Base-by-base conservation (phyloP, 2,329 filamentous ascomycete genomes). In the Xylariaceae sp. region DNA sequence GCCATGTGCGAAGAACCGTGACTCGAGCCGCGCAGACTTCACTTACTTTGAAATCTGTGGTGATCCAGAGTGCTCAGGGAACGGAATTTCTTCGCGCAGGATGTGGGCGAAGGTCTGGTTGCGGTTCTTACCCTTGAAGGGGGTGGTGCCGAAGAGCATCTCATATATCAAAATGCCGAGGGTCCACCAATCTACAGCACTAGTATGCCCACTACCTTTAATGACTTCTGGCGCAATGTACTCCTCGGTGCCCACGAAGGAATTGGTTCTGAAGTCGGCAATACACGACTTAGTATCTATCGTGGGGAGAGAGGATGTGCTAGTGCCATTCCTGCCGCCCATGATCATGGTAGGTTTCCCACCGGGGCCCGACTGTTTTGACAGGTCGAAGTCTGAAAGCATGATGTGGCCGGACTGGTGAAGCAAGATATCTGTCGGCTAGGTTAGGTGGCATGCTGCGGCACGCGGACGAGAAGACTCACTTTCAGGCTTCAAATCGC, bases 361-460 rank as follows among this genome's bases (percentile, higher is more conserved):
- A 53, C 89, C 92, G 12, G 86, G 81, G 46, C 93, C 92, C 5
- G 92, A 98, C 63, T 98, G 92, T 63, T 98, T 98, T 8, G 89
- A 95, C 42, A 98, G 65, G 61, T 98, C 92, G 61, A 98, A 98
- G 65, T 98, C 92, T 40, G 92, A 96, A 58, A 98, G 75, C 92
- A 98, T 98, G 51, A 98, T 98, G 61, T 98, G 92, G 12, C 92
- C 92, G n/a, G 92, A 96, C 60, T 98, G 92, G 59, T 98, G 92
- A 15, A 98, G 77, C 11, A 98, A 72, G 46, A 98, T 98, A 52
- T 98, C 89, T 95, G 47, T 5, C 23, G 5, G 24, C 3, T 16
- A 25, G 17, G 47, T 71, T 52, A 72, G 66, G 23, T 25, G 32
- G 10, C 23, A 8, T 3, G 18, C 25, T 22, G 19, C 5, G 7